Base-by-base conservation (phyloP, 108 stramenopile genomes). In the Cyclotella cryptica region DNA sequence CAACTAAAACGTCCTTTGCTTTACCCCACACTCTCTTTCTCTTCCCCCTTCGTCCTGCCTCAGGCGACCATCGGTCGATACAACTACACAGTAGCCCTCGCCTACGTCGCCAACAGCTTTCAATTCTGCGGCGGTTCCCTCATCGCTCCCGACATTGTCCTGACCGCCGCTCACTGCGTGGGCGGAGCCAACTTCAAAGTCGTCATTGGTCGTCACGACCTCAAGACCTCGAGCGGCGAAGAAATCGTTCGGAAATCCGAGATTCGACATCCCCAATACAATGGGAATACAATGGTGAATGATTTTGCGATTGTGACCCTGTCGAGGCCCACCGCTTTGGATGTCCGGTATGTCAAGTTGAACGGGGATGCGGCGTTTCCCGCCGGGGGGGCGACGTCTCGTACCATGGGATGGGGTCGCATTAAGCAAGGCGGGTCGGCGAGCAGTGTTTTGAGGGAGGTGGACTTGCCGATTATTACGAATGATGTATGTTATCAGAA, bases 251-350 rank as follows among this genome's bases (percentile, higher is more conserved):
- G 39, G 17, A 22, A 24, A 27, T 30, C 21, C 8, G 30, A 10
- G 10, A 51, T 29, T 0, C 9, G n/a, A 19, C 88, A 89, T 69
- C 86, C 88, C 10, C 26, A 60, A 3, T 83, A 77, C 73, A 57
- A 81, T 26, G 9, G 24, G n/a, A 19, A 21, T 18, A 70, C 59
- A 11, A 21, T 72, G 29, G 44, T 55, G 14, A 74, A 84, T 61
- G 88, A 89, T 69, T 79, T 84, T 61, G 69, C 71, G 42, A 13
- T 85, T 18, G 29, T 85, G 52, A 52, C 66, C 18, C 43, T 85
- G 70, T 40, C 63, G 42, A 24, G 41, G 40, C 51, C 46, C 13
- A 57, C 69, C 15, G 51, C 49, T 22, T 18, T n/a, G 22, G 22
- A 39, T 41, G 30, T 68, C 1, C 21, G 24, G 21, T 55, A 24